Percentiles rank a stretch among this genome's conserved stretches.
phyloP scores from a whole-genome alignment of 495 filamentous ascomycete species.

The Schizothecium vesticola region DNA sequence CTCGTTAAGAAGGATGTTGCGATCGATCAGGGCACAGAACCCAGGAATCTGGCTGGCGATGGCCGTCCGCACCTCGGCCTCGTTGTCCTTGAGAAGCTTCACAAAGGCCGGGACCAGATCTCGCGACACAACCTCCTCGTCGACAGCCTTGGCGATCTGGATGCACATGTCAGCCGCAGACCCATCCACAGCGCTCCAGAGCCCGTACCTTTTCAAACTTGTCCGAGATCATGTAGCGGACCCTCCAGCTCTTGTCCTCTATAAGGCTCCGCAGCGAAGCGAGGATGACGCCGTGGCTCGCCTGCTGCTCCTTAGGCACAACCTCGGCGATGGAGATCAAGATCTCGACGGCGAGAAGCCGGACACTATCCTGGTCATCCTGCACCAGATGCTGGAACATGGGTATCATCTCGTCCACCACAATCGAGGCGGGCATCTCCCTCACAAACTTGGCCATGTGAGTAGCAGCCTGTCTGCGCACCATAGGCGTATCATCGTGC shows the following conservation, averaged over 20 bases:
- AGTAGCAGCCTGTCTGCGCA: slow-evolving; percentile 90
- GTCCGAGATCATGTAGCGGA: slow-evolving; percentile 98
- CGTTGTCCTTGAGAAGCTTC: slow-evolving; percentile 92
- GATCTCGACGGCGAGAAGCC: slow-evolving; percentile 92
- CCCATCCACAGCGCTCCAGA: not conserved
- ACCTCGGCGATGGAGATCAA: slow-evolving; percentile 95
- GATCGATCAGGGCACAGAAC: slow-evolving; percentile 84
- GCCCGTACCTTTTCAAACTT: slow-evolving; percentile 84
- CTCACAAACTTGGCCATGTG: slow-evolving; percentile 97
- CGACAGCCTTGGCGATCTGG: slow-evolving; percentile 95
- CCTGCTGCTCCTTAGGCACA: slow-evolving; percentile 95
- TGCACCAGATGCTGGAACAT: slow-evolving; percentile 92
- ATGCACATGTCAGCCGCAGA: slow-evolving; percentile 6
- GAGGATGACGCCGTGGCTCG: slow-evolving; percentile 87
- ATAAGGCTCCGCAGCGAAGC: slow-evolving; percentile 86
- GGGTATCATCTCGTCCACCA: slow-evolving; percentile 98
- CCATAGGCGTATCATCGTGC: slow-evolving; percentile 98
- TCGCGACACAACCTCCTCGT: slow-evolving; percentile 89
- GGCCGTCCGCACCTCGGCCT: slow-evolving; percentile 95
- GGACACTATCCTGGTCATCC: slow-evolving; percentile 96
- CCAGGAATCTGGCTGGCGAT: slow-evolving; percentile 97
- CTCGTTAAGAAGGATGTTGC: slow-evolving; percentile 83
- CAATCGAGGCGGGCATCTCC: slow-evolving; percentile 81
- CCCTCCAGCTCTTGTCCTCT: slow-evolving; percentile 98
- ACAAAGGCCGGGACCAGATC: slow-evolving; percentile 97